Conservation (phyloP, 495 filamentous ascomycete genomes). For the Bombardia bombarda region DNA sequence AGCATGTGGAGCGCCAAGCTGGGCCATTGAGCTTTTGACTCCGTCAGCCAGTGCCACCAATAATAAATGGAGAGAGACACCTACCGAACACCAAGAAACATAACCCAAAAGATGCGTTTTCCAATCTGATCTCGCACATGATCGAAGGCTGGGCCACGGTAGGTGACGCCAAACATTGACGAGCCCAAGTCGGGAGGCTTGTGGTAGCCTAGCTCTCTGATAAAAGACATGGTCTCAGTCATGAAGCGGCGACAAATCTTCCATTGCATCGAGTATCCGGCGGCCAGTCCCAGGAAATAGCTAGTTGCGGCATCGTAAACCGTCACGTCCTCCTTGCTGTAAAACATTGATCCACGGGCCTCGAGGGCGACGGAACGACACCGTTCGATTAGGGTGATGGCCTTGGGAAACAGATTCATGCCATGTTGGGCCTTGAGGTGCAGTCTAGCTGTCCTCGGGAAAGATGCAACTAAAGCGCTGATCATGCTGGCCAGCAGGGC, state of each 20-base stretch:
- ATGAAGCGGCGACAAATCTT: constrained; percentile 61
- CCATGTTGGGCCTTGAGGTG: constrained; percentile 57
- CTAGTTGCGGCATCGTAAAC: constrained; percentile 81
- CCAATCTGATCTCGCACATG: constrained; percentile 71
- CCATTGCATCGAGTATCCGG: constrained; percentile 60
- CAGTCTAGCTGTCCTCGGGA: constrained; percentile 65
- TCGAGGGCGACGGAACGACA: constrained; percentile 67
- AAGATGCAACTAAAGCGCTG: constrained; percentile 65
- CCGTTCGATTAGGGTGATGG: constrained; percentile 61
- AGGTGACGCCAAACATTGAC: constrained; percentile 19
- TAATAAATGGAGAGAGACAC: constrained; percentile 5
- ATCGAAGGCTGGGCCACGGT: constrained; percentile 41
- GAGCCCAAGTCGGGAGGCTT: constrained; percentile 32
- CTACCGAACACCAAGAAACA: constrained; percentile 57
- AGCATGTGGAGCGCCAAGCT: constrained; percentile 57
- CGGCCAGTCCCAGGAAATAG: constrained; percentile 70
- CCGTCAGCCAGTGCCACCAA: constrained; percentile 3
- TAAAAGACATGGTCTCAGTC: constrained; percentile 63
- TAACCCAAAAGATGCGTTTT: constrained; percentile 70
- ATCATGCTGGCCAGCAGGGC: constrained; percentile 79
- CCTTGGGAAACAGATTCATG: constrained; percentile 54
- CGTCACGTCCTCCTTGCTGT: constrained; percentile 53
- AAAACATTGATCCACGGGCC: constrained; percentile 62
- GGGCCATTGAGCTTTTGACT: constrained; percentile 48
- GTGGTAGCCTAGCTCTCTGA: constrained; percentile 58